A percentile compares a stretch with the other conserved stretches of the same genome.
Evolutionary conservation across 192 early-diverging fungal species (phyloP).

Genomic region (Mortierella alpina): DNA sequence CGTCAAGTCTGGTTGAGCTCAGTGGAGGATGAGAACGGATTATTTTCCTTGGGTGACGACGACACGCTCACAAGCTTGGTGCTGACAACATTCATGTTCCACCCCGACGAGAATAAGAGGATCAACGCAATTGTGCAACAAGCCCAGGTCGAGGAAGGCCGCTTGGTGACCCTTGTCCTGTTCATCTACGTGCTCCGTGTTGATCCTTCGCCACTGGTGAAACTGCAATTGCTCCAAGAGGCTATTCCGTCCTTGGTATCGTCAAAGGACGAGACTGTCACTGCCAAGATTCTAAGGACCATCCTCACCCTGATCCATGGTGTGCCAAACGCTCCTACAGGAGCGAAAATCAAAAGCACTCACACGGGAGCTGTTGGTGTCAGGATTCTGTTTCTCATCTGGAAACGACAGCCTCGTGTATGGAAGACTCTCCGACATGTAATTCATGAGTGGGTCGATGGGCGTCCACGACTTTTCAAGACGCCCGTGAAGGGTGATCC

Average conservation of each 20-base stretch:
- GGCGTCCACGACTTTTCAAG: slow-evolving; percentile 35
- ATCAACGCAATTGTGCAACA: slow-evolving; percentile 33
- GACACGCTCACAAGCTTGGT: slow-evolving; percentile 35
- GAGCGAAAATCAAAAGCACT: slow-evolving; percentile 36
- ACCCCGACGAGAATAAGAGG: slow-evolving; percentile 33
- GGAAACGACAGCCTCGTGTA: slow-evolving; percentile 60
- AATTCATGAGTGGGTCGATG: slow-evolving; percentile 62
- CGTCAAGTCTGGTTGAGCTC: not conserved
- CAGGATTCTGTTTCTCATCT: slow-evolving; percentile 56
- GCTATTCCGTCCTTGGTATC: slow-evolving; percentile 58
- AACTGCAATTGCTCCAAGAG: slow-evolving; percentile 57
- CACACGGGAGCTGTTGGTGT: slow-evolving; percentile 60
- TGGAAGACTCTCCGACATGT: slow-evolving; percentile 65
- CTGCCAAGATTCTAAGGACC: slow-evolving; percentile 59
- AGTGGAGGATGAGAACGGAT: not conserved
- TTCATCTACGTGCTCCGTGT: slow-evolving; percentile 61
- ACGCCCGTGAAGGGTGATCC: slow-evolving; percentile 39
- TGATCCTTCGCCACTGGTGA: slow-evolving; percentile 28
- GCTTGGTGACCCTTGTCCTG: slow-evolving; percentile 56
- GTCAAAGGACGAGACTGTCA: slow-evolving; percentile 59
- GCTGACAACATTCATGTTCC: slow-evolving; percentile 51
- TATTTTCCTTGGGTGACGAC: slow-evolving; percentile 22
- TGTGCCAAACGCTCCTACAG: slow-evolving; percentile 32
- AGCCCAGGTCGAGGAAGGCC: slow-evolving; percentile 33
- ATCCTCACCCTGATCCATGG: slow-evolving; percentile 56